phyloP scores from a whole-genome alignment of 2,329 filamentous ascomycete genomes.

The Seiridium unicorne region DNA sequence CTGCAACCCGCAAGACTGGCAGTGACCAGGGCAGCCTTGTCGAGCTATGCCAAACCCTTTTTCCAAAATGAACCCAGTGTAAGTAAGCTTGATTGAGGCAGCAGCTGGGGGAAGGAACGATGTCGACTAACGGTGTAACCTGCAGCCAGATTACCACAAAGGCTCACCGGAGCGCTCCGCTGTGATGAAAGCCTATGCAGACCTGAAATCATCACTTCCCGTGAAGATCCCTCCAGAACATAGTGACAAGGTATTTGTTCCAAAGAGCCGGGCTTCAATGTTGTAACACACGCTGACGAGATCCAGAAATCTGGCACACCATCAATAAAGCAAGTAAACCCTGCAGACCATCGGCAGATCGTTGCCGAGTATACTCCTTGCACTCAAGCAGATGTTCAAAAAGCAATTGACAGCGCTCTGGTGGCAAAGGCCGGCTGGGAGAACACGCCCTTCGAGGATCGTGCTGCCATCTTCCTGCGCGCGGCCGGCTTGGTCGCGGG shows the following conservation, averaged over 20 bases:
- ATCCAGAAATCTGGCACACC: conserved; percentile 55
- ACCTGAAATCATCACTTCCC: neutral
- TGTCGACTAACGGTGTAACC: neutral
- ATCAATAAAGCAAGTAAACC: conserved; percentile 70
- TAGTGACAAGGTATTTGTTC: neutral
- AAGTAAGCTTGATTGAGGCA: neutral
- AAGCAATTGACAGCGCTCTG: conserved; percentile 68
- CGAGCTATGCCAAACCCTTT: neutral
- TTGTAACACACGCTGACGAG: neutral
- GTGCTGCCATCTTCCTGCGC: conserved; percentile 91
- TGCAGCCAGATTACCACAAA: neutral
- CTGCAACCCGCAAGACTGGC: neutral
- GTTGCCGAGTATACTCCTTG: conserved; percentile 79
- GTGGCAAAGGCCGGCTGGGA: conserved; percentile 87
- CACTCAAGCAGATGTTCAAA: neutral
- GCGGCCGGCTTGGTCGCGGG: conserved; percentile 84
- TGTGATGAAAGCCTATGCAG: neutral
- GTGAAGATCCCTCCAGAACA: neutral
- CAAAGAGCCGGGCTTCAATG: neutral
- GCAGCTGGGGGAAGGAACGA: neutral
- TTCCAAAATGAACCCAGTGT: neutral
- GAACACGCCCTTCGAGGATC: conserved; percentile 80
- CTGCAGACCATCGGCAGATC: conserved; percentile 71
- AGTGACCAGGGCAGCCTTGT: neutral
- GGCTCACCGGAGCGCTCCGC: neutral